These are phyloP conservation scores for Pouteria campechiana DNA, from an alignment of 179 eudicot species.

Conservation along the genomic window DNA sequence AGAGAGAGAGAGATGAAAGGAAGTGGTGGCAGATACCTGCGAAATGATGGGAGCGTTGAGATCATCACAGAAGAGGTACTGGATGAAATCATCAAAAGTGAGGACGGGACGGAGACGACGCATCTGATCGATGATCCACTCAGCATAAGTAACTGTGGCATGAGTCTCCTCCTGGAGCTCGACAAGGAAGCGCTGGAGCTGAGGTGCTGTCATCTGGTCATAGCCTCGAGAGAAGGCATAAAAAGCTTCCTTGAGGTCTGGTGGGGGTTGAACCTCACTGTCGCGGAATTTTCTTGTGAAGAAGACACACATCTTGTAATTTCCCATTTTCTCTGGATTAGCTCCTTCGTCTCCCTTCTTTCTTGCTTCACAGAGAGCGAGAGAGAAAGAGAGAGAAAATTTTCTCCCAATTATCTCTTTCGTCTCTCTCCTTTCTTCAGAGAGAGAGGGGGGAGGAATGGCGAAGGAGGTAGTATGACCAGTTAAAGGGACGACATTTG, in stretches of 20 bases:
- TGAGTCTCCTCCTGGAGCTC: constrained; percentile 50
- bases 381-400: too few relatives aligned
- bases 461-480: too few relatives aligned
- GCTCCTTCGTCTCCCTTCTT: too few relatives aligned
- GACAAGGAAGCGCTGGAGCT: constrained; percentile 43
- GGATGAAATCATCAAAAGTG: constrained; percentile 59
- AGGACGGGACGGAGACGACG: constrained; percentile 18
- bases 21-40: too few relatives aligned
- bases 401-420: too few relatives aligned
- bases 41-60: constrained; percentile 51
- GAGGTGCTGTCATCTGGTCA: constrained; percentile 34
- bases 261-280: constrained; percentile 53
- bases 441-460: too few relatives aligned
- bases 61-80: constrained; percentile 46
- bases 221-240: constrained; percentile 22
- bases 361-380: too few relatives aligned
- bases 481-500: too few relatives aligned
- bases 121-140: constrained; percentile 26
- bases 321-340: constrained; percentile 15
- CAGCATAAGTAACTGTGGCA: constrained; percentile 23
- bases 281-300: constrained; percentile 69
- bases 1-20: too few relatives aligned
- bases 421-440: too few relatives aligned
- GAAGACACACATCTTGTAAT: constrained; percentile 68
- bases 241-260: constrained; percentile 64